These are phyloP conservation scores for Fusarium chaquense DNA, from an alignment of 2,329 filamentous ascomycete species.

Conservation along the genomic window DNA sequence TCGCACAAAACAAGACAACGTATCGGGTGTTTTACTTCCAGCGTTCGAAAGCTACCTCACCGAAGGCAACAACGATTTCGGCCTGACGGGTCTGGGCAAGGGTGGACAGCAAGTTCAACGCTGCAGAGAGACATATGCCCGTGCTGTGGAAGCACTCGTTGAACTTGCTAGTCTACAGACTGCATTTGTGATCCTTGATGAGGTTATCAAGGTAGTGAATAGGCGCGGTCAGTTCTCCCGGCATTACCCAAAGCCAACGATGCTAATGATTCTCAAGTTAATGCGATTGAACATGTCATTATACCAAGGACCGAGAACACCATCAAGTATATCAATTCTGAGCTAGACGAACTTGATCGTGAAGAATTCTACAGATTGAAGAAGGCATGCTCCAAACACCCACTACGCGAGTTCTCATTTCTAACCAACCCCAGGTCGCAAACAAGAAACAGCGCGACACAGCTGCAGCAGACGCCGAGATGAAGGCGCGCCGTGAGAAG, in stretches of 20 bases:
- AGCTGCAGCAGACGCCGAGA: slow-evolving; percentile 77
- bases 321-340: slow-evolving; percentile 99
- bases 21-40: slow-evolving; percentile 94
- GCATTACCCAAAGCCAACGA: background rate
- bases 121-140: slow-evolving; percentile 94
- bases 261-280: slow-evolving; percentile 67
- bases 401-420: background rate
- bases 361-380: slow-evolving; percentile 98
- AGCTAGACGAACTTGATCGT: slow-evolving; percentile 95
- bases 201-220: slow-evolving; percentile 99
- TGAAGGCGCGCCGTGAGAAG: slow-evolving; percentile 77
- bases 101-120: slow-evolving; percentile 97
- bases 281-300: slow-evolving; percentile 96
- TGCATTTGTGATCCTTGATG: slow-evolving; percentile 96
- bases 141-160: slow-evolving; percentile 94
- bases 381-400: slow-evolving; percentile 64
- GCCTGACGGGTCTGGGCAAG: slow-evolving; percentile 93
- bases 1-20: slow-evolving; percentile 96
- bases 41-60: slow-evolving; percentile 91
- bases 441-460: slow-evolving; percentile 85
- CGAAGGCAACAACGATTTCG: slow-evolving; percentile 95
- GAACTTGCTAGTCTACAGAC: slow-evolving; percentile 96
- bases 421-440: slow-evolving; percentile 66
- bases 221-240: slow-evolving; percentile 74
- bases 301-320: slow-evolving; percentile 98